Evolutionary conservation across 129 eudicot species (phyloP).

Genomic region (Flaveria linearis): DNA sequence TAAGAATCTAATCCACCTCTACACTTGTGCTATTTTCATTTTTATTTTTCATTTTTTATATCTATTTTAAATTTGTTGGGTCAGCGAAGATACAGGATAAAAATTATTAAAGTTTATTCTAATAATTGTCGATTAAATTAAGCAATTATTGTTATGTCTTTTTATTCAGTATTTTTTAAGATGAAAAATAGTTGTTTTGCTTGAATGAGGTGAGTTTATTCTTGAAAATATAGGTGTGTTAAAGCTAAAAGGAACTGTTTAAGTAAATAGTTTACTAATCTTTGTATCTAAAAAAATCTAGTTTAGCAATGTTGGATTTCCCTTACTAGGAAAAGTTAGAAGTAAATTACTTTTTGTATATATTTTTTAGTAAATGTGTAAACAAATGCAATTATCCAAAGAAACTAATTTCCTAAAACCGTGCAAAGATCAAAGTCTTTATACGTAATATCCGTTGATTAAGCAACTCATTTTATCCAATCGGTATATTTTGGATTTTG

Average conservation of each 20-base stretch:
- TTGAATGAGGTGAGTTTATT: no score
- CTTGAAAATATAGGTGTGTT: no score
- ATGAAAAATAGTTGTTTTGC: no score
- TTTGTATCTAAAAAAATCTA: no score
- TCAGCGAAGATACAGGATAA: slow-evolving; percentile 22
- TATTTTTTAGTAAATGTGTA: background rate
- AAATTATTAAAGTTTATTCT: background rate
- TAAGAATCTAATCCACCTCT: slow-evolving; percentile 16
- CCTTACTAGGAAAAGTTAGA: background rate
- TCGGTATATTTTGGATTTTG: background rate
- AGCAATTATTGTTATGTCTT: no score
- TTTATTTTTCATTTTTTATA: background rate
- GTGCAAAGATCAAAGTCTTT: background rate
- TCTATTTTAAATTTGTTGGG: background rate
- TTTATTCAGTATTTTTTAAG: no score
- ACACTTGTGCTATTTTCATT: slow-evolving; percentile 20
- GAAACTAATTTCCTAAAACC: background rate
- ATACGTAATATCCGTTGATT: background rate
- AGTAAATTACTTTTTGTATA: background rate
- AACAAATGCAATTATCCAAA: background rate
- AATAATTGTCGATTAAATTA: no score
- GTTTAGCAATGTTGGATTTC: background rate
- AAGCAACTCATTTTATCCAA: background rate
- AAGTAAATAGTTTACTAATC: no score
- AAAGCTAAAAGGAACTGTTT: no score